A percentile compares a stretch with the other conserved stretches of the same genome.
Evolutionary conservation across 495 filamentous ascomycete genomes (phyloP).

Genomic region (Filosporella fistucella): DNA sequence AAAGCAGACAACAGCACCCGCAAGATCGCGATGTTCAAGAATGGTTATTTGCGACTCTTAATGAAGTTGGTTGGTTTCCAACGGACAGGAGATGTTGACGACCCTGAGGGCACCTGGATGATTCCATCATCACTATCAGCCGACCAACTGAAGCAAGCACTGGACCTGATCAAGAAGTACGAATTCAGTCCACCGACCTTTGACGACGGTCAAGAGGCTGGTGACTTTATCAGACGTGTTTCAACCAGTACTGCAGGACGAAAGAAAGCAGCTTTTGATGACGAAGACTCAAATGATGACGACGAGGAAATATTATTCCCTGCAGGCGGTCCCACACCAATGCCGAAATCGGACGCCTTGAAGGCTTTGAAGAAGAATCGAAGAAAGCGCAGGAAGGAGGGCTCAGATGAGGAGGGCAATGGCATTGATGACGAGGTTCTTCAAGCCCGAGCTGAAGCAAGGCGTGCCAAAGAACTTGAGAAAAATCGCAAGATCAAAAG

Average conservation of each 20-base stretch:
- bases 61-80: constrained; percentile 73
- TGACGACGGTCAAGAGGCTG: constrained; percentile 65
- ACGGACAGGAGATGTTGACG: constrained; percentile 61
- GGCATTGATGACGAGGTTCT: constrained; percentile 33
- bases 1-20: constrained; percentile 63
- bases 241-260: constrained; percentile 40
- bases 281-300: constrained; percentile 46
- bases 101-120: constrained; percentile 70
- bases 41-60: constrained; percentile 84
- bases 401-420: constrained; percentile 40
- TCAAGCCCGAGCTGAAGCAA: constrained; percentile 37
- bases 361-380: constrained; percentile 45
- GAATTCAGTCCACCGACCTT: constrained; percentile 69
- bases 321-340: constrained; percentile 56
- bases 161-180: constrained; percentile 61
- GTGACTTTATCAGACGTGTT: constrained; percentile 72
- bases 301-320: constrained; percentile 69
- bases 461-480: constrained; percentile 52
- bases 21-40: constrained; percentile 75
- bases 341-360: constrained; percentile 39
- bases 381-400: constrained; percentile 31
- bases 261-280: constrained; percentile 56
- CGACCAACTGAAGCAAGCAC: constrained; percentile 54
- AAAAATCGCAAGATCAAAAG: constrained; percentile 78
- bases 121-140: constrained; percentile 64